Evolutionary conservation across 371 early-diverging fungal species (phyloP), one percentile per base, ranked within the genome.

Genomic region (Apophysomyces ossiformis): DNA sequence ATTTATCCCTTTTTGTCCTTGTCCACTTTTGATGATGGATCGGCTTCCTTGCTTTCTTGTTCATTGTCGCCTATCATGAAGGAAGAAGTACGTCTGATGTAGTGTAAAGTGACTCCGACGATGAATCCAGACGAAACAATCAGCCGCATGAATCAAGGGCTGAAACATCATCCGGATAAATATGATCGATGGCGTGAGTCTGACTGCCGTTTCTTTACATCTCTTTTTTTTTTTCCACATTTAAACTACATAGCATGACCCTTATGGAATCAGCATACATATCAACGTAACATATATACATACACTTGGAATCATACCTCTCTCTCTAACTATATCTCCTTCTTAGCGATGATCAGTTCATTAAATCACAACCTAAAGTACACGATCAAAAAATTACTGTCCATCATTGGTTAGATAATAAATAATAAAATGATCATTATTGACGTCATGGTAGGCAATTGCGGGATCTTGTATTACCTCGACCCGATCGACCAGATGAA

Each of bases 381-480:
- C 54, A 50, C 57, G 82, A 81, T 58, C 87, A 85, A 66, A 78
- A 75, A 54, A 70, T 85, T 11, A 86, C 86, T 7, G 85, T 89
- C 57, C 88, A 87, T 63, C 90, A 89, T 70, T 89, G 90, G 86
- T 85, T 78, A 61, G 46, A 50, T 38, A 56, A 65, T 18, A 50
- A 37, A 58, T n/a, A 38, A 37, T 5, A 58, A 4, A 63, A 7
- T 57, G 21, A n/a, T 13, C 21, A 43, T 37, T 37, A 47, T 57
- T 41, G 41, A 18, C 41, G 8, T 64, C 26, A 37, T 37, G 37
- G 35, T 35, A 94, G 96, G 97, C 99, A 98, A 78, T 83, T 98
- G 41, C 84, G 96, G 57, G 97, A 98, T 78, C 86, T 98, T 61
- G 74, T 96, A 12, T 68, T 89, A 4, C 89, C 94, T 58, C 91